Evolutionary conservation across 1,284 basidiomycete genomes (phyloP), one percentile per base, ranked within the genome.

Genomic region (Pholiota adiposa): DNA sequence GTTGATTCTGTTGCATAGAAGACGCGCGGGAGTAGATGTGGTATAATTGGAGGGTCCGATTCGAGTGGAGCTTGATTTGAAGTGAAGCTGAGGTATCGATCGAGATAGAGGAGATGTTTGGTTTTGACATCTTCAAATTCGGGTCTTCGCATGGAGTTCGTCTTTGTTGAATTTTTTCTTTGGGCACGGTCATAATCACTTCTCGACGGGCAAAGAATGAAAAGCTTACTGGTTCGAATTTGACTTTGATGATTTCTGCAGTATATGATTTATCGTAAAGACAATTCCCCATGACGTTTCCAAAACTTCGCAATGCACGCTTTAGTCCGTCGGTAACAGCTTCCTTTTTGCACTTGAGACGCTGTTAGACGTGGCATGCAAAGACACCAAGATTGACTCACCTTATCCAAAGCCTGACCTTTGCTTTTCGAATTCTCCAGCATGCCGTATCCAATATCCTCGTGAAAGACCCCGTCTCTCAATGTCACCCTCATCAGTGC

Each of bases 271-370:
- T 96, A 76, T 98, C 97, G 70, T 98, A 98, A 23, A 98, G 77
- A 74, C 97, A 99, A 70, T 98, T 97, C 7, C 96, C 97, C 9
- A 98, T 81, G 1, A 98, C 78, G 71, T 96, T 97, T 51, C 97
- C 97, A 73, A 99, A 99, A 65, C 89, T 94, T 51, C 94, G 85
- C 19, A 99, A 79, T 0, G 94, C 87, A 34, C 97, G 88, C 75
- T 99, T 99, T 49, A 97, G 78, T 0, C 85, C 96, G 68, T 99
- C 97, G 0, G 97, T 99, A 0, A 98, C 92, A 0, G 97, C 96
- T 72, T 98, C 97, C 71, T 99, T 99, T 82, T 97, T 97, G 68
- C 93, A 94, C 95, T 98, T 68, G 19, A 54, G 33, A 51, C 12
- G 50, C 34, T 27, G 38, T 40, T 48, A 41, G n/a, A 34, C 40